Percentiles rank a stretch among this genome's conserved stretches.
These are phyloP conservation scores for Capillidium heterosporum DNA, from an alignment of 371 early-diverging fungal species.

Conservation along the genomic window DNA sequence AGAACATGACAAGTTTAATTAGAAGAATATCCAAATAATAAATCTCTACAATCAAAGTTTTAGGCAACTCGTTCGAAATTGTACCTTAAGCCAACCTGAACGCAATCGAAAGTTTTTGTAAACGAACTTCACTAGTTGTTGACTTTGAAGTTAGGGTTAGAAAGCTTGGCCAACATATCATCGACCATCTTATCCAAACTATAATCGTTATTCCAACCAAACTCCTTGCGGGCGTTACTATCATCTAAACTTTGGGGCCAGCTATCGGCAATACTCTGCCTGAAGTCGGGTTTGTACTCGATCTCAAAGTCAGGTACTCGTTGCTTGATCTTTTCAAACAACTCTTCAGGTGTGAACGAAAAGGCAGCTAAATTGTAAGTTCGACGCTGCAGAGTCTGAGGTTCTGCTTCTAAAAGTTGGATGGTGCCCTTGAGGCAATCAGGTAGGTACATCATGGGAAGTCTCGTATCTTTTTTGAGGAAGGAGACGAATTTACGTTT, in stretches of 20 bases:
- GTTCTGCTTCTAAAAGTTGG: constrained; percentile 25
- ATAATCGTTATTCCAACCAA: constrained; percentile 31
- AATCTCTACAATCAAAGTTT: no score
- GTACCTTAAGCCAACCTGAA: no score
- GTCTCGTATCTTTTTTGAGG: constrained; percentile 21
- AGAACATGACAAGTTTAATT: no score
- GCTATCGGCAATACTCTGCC: constrained; percentile 34
- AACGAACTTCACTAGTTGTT: background rate
- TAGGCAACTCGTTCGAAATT: no score
- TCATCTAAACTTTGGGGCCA: constrained; percentile 37
- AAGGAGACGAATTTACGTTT: constrained; percentile 25
- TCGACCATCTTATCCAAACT: constrained; percentile 22
- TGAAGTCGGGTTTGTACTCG: constrained; percentile 30
- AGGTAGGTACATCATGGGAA: constrained; percentile 39
- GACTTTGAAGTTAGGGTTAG: background rate
- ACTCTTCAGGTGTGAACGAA: constrained; percentile 27
- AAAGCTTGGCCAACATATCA: constrained; percentile 12
- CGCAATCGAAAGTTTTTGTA: no score
- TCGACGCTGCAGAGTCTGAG: constrained; percentile 18
- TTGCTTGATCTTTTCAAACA: constrained; percentile 22
- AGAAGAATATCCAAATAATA: no score
- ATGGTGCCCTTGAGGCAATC: constrained; percentile 36
- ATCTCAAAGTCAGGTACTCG: constrained; percentile 24
- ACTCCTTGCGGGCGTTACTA: constrained; percentile 24
- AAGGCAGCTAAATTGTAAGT: constrained; percentile 35